These are phyloP conservation scores for Yarrowia osloensis DNA, from an alignment of 805 yeast genomes.

Conservation along the genomic window DNA sequence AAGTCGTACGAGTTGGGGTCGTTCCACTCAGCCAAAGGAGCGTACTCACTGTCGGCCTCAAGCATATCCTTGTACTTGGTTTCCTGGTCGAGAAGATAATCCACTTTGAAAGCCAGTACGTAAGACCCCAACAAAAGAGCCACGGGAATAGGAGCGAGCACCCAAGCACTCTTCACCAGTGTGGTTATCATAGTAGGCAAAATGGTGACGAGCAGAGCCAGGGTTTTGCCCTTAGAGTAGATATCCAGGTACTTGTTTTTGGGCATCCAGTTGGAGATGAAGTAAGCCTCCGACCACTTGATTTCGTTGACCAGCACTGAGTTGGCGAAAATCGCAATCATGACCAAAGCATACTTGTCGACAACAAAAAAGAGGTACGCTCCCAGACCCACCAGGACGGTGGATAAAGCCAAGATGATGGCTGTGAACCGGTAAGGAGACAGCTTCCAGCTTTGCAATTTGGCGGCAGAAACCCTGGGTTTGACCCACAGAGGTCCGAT, in stretches of 20 bases:
- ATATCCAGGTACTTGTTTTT: neutral
- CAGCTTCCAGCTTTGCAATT: neutral
- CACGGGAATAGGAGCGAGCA: neutral
- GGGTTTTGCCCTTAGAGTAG: neutral
- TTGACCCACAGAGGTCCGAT: neutral
- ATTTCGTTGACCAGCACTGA: neutral
- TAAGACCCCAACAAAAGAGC: neutral
- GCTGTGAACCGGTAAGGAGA: neutral
- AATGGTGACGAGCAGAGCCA: neutral
- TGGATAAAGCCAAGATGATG: neutral
- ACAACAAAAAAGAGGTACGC: neutral
- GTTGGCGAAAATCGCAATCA: neutral
- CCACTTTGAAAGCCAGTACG: neutral
- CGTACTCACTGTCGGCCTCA: neutral
- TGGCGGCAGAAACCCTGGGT: neutral
- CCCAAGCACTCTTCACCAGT: neutral
- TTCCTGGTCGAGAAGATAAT: neutral
- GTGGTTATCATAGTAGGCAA: neutral
- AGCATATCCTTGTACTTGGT: neutral
- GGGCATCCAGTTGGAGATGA: neutral
- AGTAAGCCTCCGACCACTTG: neutral
- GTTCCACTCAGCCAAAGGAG: neutral
- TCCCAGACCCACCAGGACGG: neutral
- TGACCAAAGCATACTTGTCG: neutral
- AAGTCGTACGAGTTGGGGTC: neutral